phyloP scores from a whole-genome alignment of 192 early-diverging fungal genomes.

The Podila clonocystis region DNA sequence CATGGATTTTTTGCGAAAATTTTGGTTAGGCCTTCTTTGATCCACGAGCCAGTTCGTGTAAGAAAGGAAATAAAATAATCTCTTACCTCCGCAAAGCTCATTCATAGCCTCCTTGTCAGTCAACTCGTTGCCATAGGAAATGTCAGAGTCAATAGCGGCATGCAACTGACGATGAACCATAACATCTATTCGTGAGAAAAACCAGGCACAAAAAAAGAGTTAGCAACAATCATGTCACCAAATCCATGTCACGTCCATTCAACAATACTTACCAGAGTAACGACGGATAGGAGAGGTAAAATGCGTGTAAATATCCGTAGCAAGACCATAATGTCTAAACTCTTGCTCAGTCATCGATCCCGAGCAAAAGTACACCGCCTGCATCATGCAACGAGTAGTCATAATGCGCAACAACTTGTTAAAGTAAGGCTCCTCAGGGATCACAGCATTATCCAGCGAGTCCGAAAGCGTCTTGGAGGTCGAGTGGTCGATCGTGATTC shows the following conservation, averaged over 20 bases:
- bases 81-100: conserved; percentile 83
- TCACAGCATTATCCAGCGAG: conserved; percentile 87
- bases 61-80: background rate
- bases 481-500: conserved; percentile 69
- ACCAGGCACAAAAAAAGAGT: background rate
- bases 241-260: background rate
- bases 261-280: conserved; percentile 74
- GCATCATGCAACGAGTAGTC: conserved; percentile 96
- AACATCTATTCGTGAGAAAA: conserved; percentile 66
- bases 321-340: conserved; percentile 94
- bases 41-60: background rate
- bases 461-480: conserved; percentile 85
- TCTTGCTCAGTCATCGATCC: conserved; percentile 70
- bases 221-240: background rate
- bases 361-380: conserved; percentile 97
- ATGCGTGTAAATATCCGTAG: conserved; percentile 94
- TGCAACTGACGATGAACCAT: conserved; percentile 91
- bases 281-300: conserved; percentile 99
- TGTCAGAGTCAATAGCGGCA: conserved; percentile 56
- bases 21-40: background rate
- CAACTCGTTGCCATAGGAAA: conserved; percentile 74
- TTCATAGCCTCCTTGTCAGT: conserved; percentile 84
- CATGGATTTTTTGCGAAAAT: conserved; percentile 28
- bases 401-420: conserved; percentile 96
- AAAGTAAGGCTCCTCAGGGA: conserved; percentile 90